Evolutionary conservation across 768 basidiomycete genomes (phyloP).

Genomic region (Phaeotremella skinneri): DNA sequence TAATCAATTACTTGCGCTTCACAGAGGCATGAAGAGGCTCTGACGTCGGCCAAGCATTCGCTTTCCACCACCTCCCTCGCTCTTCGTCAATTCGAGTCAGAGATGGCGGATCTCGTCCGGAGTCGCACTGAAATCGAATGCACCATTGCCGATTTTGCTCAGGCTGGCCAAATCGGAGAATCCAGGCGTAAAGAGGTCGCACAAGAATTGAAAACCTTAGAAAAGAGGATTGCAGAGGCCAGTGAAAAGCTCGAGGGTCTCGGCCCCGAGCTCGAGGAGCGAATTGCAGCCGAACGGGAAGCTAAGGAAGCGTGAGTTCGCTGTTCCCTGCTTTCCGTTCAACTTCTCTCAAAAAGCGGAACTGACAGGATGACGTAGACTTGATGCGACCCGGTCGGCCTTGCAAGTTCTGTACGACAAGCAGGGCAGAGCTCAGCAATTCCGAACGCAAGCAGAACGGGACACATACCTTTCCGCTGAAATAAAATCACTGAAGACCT

Average conservation of each 20-base stretch:
- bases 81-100: slow-evolving; percentile 72
- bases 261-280: slow-evolving; percentile 67
- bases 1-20: too few relatives aligned
- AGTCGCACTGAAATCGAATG: slow-evolving; percentile 84
- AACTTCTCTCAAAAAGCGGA: slow-evolving; percentile 3
- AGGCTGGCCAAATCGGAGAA: slow-evolving; percentile 64
- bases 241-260: slow-evolving; percentile 65
- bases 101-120: slow-evolving; percentile 81
- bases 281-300: slow-evolving; percentile 54
- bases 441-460: slow-evolving; percentile 75
- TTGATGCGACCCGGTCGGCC: slow-evolving; percentile 72
- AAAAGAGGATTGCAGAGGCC: slow-evolving; percentile 63
- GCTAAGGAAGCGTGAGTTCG: slow-evolving; percentile 56
- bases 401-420: slow-evolving; percentile 79
- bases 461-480: slow-evolving; percentile 80
- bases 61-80: slow-evolving; percentile 69
- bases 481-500: slow-evolving; percentile 66
- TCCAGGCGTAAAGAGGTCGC: slow-evolving; percentile 65
- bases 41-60: slow-evolving; percentile 67
- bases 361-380: slow-evolving; percentile 44
- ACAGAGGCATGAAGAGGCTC: slow-evolving; percentile 70
- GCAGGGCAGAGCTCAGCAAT: slow-evolving; percentile 82
- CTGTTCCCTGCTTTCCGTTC: neutral
- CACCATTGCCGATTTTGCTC: slow-evolving; percentile 70
- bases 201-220: slow-evolving; percentile 63